Conservation (phyloP, 768 basidiomycete species). For the Termitomyces sp. region DNA sequence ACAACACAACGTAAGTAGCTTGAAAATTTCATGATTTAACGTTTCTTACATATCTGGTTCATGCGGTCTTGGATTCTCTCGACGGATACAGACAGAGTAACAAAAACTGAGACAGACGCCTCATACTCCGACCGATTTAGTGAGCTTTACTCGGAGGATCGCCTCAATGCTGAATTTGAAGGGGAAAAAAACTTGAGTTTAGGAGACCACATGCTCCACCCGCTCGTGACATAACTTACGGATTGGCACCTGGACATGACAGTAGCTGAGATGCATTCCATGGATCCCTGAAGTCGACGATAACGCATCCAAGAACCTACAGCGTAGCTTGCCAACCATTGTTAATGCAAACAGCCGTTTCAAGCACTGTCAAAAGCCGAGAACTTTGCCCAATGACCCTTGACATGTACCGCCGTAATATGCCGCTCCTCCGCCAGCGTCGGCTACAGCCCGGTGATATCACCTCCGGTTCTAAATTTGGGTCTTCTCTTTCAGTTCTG, state of each 20-base stretch:
- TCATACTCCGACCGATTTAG: background rate
- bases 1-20: background rate
- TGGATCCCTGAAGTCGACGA: background rate
- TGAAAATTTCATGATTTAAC: background rate
- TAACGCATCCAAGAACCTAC: background rate
- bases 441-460: conserved; percentile 10
- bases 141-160: background rate
- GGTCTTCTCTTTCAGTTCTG: conserved; percentile 5
- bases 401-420: background rate
- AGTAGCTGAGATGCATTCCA: background rate
- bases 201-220: background rate
- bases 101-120: background rate
- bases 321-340: background rate
- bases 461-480: conserved; percentile 5
- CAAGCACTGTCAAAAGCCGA: background rate
- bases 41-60: background rate
- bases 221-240: background rate
- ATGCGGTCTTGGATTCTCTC: background rate
- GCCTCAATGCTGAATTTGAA: too few species aligned
- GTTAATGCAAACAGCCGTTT: background rate
- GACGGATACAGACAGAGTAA: background rate
- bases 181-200: too few species aligned
- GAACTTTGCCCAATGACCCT: background rate
- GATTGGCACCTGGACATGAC: too few species aligned
- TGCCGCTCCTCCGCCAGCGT: background rate